Evolutionary conservation across 345 rosid species (phyloP).

Genomic region (Eucalyptus sp.): DNA sequence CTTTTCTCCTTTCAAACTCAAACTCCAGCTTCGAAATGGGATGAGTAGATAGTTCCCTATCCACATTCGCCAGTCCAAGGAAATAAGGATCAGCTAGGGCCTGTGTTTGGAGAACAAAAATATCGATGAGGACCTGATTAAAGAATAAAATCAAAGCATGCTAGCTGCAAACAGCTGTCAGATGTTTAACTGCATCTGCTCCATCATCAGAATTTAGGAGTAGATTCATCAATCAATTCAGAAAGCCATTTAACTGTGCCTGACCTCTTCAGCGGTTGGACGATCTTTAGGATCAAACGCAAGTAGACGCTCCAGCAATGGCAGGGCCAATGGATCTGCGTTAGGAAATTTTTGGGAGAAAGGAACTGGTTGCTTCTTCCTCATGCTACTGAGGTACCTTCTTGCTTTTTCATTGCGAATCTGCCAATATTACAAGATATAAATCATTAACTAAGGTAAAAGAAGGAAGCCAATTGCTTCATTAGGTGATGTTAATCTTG

Average conservation of each 20-base stretch:
- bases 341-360: conserved; percentile 78
- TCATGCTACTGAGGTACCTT: conserved; percentile 92
- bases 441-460: background rate
- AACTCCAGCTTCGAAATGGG: conserved; percentile 96
- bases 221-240: background rate
- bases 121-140: background rate
- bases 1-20: conserved; percentile 95
- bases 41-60: conserved; percentile 81
- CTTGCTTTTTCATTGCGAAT: conserved; percentile 97
- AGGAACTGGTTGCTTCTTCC: conserved; percentile 74
- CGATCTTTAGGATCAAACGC: conserved; percentile 99
- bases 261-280: conserved; percentile 79
- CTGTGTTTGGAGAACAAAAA: conserved; percentile 22
- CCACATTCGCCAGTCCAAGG: conserved; percentile 70
- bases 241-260: background rate
- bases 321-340: conserved; percentile 72
- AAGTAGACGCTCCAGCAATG: conserved; percentile 61
- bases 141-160: background rate
- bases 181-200: background rate
- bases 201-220: background rate
- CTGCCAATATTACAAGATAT: conserved; percentile 22
- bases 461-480: background rate
- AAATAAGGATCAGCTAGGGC: conserved; percentile 92
- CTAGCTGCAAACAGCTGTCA: background rate
- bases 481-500: background rate